Evolutionary conservation across 441 rosid genomes (phyloP), one percentile per base, ranked within the genome.

Genomic region (Erodium trifolium): DNA sequence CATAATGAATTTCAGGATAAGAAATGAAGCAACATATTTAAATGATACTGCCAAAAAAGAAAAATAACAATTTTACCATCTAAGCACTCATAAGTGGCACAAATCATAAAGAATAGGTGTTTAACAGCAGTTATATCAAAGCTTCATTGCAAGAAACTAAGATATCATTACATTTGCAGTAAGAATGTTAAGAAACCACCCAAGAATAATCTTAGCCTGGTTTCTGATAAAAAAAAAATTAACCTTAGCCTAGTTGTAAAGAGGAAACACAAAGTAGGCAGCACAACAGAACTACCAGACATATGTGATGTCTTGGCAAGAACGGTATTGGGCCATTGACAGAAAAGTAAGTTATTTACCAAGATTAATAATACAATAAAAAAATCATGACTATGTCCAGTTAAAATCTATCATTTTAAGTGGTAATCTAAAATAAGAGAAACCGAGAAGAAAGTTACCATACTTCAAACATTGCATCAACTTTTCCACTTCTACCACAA

Each of bases 391-490:
- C 5, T n/a, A 62, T 11, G 27, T 29, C 65, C 12, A 12, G 14
- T 23, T 62, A 9, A 62, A 62, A 62, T 14, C 34, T 37, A 5
- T 37, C 13, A 27, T 13, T 45, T 45, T 13, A 13, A 51, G 57
- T 45, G 17, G 57, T 29, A 70, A 71, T 72, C 71, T 17, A 70
- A 70, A 67, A 64, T 55, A 63, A 71, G 70, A 76, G 49, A 76
- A 72, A 69, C 67, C 10, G 68, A 47, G 51, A 74, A 51, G 78
- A 69, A 83, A 57, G 81, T 67, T 59, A 62, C 63, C 76, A 62
- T 82, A 92, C 97, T 86, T 90, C 92, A 78, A 90, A 93, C 98
- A 93, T 93, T 79, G 91, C 77, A 79, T 93, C 97, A 35, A 93
- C 97, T 87, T 89, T 89, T 70, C 97, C 91, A 69, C 97, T 82